phyloP scores from a whole-genome alignment of 148 eudicot genomes.

The Rhododendron mucronatum region DNA sequence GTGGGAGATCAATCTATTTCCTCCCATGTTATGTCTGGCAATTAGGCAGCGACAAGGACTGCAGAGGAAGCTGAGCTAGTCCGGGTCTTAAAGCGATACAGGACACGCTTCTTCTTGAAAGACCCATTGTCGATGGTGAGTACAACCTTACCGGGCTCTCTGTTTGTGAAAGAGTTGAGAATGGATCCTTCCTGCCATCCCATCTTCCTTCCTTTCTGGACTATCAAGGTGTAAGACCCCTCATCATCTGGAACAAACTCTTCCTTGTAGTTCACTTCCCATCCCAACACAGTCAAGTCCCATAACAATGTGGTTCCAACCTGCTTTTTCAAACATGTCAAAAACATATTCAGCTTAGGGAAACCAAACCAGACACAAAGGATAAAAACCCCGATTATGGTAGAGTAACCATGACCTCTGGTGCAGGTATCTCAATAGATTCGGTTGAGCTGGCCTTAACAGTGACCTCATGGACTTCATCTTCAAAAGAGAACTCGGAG shows the following conservation, averaged over 20 bases:
- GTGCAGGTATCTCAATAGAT: constrained; percentile 44
- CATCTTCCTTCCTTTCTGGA: constrained; percentile 47
- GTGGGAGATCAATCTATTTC: background rate
- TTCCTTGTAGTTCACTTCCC: constrained; percentile 70
- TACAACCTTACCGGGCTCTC: constrained; percentile 56
- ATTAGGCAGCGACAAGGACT: background rate
- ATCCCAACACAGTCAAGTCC: constrained; percentile 51
- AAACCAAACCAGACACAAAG: background rate
- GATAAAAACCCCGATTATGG: background rate
- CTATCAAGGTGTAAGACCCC: constrained; percentile 48
- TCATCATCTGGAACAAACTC: constrained; percentile 59
- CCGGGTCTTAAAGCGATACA: constrained; percentile 48
- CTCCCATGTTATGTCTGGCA: background rate
- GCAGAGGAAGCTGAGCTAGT: constrained; percentile 1
- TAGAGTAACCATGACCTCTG: constrained; percentile 28
- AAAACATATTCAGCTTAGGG: background rate
- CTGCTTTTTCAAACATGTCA: constrained; percentile 16
- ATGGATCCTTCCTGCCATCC: constrained; percentile 30
- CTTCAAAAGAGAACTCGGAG: constrained; percentile 35
- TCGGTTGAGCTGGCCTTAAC: constrained; percentile 45
- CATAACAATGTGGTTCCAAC: constrained; percentile 38
- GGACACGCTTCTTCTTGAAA: constrained; percentile 44
- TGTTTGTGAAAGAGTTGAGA: constrained; percentile 46
- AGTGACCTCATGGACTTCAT: constrained; percentile 30
- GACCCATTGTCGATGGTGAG: constrained; percentile 43